These are phyloP conservation scores for Aspergillus biplanus DNA, from an alignment of 495 filamentous ascomycete species.

Conservation along the genomic window DNA sequence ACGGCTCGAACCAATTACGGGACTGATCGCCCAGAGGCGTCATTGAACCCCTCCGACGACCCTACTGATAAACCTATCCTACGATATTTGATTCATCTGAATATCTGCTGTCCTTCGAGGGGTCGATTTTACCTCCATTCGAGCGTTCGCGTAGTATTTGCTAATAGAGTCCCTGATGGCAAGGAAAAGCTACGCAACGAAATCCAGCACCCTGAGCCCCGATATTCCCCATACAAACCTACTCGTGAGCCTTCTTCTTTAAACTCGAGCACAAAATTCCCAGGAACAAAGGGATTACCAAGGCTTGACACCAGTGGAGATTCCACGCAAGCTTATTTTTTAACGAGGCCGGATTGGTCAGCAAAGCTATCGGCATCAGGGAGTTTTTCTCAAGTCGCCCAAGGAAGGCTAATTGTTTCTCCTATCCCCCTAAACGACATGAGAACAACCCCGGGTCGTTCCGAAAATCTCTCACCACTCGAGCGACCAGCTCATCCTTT, in stretches of 20 bases:
- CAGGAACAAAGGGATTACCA: conserved; percentile 58
- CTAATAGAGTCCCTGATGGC: conserved; percentile 94
- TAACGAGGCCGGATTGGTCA: neutral
- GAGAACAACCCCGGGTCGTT: neutral
- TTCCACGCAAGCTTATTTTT: conserved; percentile 29
- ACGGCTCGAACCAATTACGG: conserved; percentile 53
- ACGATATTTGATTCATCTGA: conserved; percentile 90
- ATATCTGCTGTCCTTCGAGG: conserved; percentile 85
- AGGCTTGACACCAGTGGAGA: conserved; percentile 60
- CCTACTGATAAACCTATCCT: conserved; percentile 75
- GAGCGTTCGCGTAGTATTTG: conserved; percentile 92
- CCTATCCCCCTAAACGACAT: neutral
- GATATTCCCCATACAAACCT: conserved; percentile 84
- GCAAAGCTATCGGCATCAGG: neutral
- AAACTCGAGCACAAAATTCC: conserved; percentile 40
- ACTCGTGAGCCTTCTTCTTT: conserved; percentile 45
- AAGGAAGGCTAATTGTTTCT: neutral
- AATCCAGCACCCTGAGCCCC: conserved; percentile 84
- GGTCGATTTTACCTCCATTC: conserved; percentile 92
- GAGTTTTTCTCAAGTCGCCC: neutral
- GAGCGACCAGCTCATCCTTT: conserved; percentile 26
- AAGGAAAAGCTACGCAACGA: conserved; percentile 94
- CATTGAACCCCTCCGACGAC: conserved; percentile 44
- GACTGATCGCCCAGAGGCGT: conserved; percentile 46
- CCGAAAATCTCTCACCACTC: neutral